These are phyloP conservation scores for Tanozyma kutaoensis DNA, from an alignment of 805 yeast species.

Conservation along the genomic window DNA sequence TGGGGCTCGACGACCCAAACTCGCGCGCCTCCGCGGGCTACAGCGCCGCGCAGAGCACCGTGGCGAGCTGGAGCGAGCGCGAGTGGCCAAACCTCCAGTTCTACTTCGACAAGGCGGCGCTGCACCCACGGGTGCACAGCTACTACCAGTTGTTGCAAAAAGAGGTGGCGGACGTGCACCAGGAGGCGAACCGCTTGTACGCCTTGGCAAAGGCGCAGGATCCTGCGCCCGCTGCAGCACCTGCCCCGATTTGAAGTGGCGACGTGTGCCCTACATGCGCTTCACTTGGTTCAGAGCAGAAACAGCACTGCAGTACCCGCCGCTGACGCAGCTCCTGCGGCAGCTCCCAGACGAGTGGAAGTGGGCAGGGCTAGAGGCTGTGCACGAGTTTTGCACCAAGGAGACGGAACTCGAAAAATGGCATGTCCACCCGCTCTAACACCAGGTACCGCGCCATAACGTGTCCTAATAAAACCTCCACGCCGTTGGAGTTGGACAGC, in stretches of 20 bases:
- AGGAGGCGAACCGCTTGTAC: constrained; percentile 61
- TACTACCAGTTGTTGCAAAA: constrained; percentile 44
- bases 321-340: too few species aligned
- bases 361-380: too few species aligned
- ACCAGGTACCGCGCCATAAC: too few species aligned
- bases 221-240: constrained; percentile 34
- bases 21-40: constrained; percentile 19
- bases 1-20: constrained; percentile 42
- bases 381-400: too few species aligned
- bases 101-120: constrained; percentile 30
- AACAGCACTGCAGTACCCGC: too few species aligned
- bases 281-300: too few species aligned
- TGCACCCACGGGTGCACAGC: constrained; percentile 30
- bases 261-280: too few species aligned
- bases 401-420: too few species aligned
- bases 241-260: constrained; percentile 68
- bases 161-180: constrained; percentile 53
- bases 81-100: constrained; percentile 23
- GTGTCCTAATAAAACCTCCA: too few species aligned
- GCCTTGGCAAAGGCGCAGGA: constrained; percentile 33
- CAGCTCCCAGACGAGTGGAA: too few species aligned
- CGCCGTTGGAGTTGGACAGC: too few species aligned
- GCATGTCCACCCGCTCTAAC: too few species aligned
- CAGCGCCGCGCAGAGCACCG: constrained; percentile 22
- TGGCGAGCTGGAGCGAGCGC: constrained; percentile 19